phyloP scores from a whole-genome alignment of 2,329 filamentous ascomycete species.

The Atkinsonella hypoxylon region DNA sequence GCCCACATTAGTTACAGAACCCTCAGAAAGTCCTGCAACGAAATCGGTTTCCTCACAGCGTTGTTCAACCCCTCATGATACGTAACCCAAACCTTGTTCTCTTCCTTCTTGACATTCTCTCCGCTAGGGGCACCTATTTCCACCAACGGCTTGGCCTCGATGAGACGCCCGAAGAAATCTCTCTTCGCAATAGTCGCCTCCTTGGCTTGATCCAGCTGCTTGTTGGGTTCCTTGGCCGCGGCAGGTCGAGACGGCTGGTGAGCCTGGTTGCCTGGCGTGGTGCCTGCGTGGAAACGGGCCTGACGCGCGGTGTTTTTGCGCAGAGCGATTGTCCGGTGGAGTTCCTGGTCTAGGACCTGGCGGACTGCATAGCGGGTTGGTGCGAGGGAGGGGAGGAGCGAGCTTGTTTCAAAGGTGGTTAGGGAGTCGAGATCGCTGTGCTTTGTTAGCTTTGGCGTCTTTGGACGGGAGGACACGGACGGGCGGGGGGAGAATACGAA shows the following conservation, averaged over 20 bases:
- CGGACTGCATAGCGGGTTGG: conserved; percentile 86
- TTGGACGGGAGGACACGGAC: background rate
- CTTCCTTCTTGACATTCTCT: conserved; percentile 29
- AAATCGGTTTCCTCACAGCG: conserved; percentile 80
- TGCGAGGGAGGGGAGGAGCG: conserved; percentile 44
- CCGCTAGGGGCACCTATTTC: conserved; percentile 28
- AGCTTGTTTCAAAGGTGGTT: conserved; percentile 58
- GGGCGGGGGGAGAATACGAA: background rate
- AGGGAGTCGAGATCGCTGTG: conserved; percentile 62
- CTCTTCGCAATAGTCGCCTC: conserved; percentile 42
- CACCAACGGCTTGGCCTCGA: conserved; percentile 32
- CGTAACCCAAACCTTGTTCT: conserved; percentile 66
- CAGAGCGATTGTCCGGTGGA: conserved; percentile 57
- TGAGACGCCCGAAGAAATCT: conserved; percentile 76
- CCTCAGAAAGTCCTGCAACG: conserved; percentile 64
- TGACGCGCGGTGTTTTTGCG: conserved; percentile 56
- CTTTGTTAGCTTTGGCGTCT: background rate
- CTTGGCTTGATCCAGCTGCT: conserved; percentile 20
- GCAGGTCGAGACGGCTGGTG: conserved; percentile 5
- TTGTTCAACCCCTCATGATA: conserved; percentile 88
- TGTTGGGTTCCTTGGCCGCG: conserved; percentile 21
- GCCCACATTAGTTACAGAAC: conserved; percentile 35
- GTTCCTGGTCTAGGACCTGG: conserved; percentile 86
- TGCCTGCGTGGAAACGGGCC: conserved; percentile 48
- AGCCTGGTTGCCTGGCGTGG: conserved; percentile 14